These are phyloP conservation scores for Paragyromitra xinjiangensis DNA, from an alignment of 495 filamentous ascomycete genomes.

Conservation along the genomic window DNA sequence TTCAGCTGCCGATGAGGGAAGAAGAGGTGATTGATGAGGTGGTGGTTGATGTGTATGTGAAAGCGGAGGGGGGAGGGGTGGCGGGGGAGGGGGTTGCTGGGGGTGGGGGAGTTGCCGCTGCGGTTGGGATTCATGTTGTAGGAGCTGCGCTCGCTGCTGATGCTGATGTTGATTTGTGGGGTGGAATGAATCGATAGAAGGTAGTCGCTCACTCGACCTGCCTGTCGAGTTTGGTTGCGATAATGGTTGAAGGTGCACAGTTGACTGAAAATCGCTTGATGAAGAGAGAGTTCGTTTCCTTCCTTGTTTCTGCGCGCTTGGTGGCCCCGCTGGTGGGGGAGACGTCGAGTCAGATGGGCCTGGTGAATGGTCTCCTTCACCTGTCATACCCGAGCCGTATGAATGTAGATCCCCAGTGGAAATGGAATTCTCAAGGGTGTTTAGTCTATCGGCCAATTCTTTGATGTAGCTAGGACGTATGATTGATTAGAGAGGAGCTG, in stretches of 20 bases:
- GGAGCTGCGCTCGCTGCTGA: conserved; percentile 59
- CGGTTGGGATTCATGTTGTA: conserved; percentile 59
- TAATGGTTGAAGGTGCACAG: conserved; percentile 55
- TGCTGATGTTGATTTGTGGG: conserved; percentile 58
- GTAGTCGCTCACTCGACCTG: conserved; percentile 53
- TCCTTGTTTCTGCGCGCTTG: conserved; percentile 36
- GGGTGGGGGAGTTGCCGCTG: conserved; percentile 57
- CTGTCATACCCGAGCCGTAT: conserved; percentile 52
- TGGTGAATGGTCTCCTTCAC: conserved; percentile 56
- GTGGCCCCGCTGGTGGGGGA: conserved; percentile 49
- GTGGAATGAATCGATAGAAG: conserved; percentile 58
- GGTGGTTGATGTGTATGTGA: conserved; percentile 47
- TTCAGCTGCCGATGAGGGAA: conserved; percentile 36
- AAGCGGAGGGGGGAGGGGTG: conserved; percentile 56
- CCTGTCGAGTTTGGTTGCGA: conserved; percentile 53
- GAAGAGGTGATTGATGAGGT: conserved; percentile 47
- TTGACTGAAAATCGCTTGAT: conserved; percentile 56
- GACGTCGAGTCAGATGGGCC: conserved; percentile 58
- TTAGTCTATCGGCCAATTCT: conserved; percentile 87
- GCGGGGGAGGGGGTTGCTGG: conserved; percentile 56
- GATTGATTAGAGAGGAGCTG: conserved; percentile 51
- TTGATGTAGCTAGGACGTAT: conserved; percentile 81
- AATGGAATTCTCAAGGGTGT: conserved; percentile 72
- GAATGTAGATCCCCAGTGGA: conserved; percentile 57
- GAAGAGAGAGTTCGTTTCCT: conserved; percentile 56